Base-by-base conservation (phyloP, 1,139 yeast genomes). In the Taphrina confusa region DNA sequence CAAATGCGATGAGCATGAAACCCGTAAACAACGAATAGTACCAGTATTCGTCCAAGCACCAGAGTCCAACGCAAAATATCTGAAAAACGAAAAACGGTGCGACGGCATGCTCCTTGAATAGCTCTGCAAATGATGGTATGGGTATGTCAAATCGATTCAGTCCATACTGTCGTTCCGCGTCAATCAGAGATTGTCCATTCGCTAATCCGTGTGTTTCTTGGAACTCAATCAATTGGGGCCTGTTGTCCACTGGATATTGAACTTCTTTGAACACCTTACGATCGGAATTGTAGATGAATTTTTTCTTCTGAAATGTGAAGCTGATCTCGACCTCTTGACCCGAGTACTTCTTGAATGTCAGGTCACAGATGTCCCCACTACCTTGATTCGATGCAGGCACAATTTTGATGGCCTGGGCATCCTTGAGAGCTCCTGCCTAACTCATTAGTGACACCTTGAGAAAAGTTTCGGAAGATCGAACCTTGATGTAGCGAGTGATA, bases 41-140 rank as follows among this genome's bases (percentile, higher is more conserved):
- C 97, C 97, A 92, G 76, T 88, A 87, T 68, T 91, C 97, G 74
- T 94, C 98, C 83, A 92, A 82, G 70, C 89, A 81, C 97, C 97
- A 94, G 65, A 94, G 79, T 14, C 94, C 95, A 61, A 92, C 95
- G 71, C 97, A 91, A 72, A 92, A 92, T 63, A 92, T 80, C 76
- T 92, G 99, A 76, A 92, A 92, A 30, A 92, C 96, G 69, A 92
- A 92, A 73, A 94, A 88, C 9, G 99, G 99, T 11, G 98, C 97
- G 50, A 94, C 95, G 4, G 97, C 98, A 72, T 92, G 98, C 74
- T 92, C 98, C 72, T 89, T 86, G 77, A 92, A 92, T 69, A 92
- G 79, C 73, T 92, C 98, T 64, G 80, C 67, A 69, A 92, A 91
- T 0, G 96, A 83, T 52, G 98, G 99, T 59, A 94, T 81, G 36